Percentiles rank a stretch among this genome's conserved stretches.
These are phyloP conservation scores for Meyerozyma carpophila DNA, from an alignment of 1,139 yeast genomes.

Conservation along the genomic window DNA sequence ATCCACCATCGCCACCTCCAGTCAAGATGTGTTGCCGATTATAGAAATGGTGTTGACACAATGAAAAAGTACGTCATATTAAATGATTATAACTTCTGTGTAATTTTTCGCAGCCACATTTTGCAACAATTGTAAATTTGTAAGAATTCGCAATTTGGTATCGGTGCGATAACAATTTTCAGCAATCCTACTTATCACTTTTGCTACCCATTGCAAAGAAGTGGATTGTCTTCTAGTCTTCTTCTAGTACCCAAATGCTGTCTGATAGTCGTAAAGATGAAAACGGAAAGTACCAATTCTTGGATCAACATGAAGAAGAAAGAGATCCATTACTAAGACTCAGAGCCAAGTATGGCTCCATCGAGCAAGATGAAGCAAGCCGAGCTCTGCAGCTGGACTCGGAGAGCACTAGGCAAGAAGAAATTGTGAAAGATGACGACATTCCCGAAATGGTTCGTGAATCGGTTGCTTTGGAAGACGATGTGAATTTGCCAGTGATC, in stretches of 20 bases:
- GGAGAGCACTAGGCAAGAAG: neutral
- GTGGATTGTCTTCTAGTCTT: neutral
- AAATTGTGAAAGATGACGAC: neutral
- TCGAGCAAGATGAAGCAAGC: neutral
- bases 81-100: neutral
- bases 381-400: neutral
- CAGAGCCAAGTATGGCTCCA: neutral
- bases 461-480: conserved; percentile 26
- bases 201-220: too few relatives aligned
- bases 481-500: conserved; percentile 29
- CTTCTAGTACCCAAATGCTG: neutral
- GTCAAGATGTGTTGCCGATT: conserved; percentile 12
- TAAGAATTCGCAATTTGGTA: neutral
- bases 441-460: conserved; percentile 13
- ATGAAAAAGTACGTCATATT: neutral
- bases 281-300: neutral
- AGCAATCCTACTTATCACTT: too few relatives aligned
- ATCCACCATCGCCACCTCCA: conserved; percentile 6
- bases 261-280: neutral
- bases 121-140: neutral
- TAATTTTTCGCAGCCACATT: neutral
- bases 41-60: conserved; percentile 11
- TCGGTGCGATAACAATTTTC: too few relatives aligned
- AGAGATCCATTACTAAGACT: neutral
- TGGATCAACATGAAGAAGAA: neutral